A percentile compares a stretch with the other conserved stretches of the same genome.
These are phyloP conservation scores for Trichoderma afroharzianum DNA, from an alignment of 2,329 filamentous ascomycete species.

Conservation along the genomic window DNA sequence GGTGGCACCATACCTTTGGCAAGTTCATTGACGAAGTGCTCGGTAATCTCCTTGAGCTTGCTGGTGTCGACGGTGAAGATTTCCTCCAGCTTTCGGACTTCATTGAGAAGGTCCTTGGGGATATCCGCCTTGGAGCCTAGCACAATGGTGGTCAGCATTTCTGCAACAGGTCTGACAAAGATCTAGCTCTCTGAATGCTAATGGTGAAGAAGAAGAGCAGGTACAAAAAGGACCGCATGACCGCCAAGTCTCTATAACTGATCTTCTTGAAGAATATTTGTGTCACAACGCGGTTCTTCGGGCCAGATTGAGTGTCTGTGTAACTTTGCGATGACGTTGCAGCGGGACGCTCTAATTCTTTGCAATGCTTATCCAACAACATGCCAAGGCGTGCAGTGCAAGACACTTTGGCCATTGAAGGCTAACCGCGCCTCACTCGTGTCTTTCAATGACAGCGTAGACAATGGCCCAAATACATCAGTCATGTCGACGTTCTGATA, in stretches of 20 bases:
- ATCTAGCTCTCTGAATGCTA: no score
- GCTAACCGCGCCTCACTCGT: not conserved
- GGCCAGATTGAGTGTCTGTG: not conserved
- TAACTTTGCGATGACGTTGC: slow-evolving; percentile 5
- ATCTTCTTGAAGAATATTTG: not conserved
- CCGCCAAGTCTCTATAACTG: not conserved
- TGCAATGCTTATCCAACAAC: not conserved
- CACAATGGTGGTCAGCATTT: slow-evolving; percentile 22
- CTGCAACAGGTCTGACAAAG: not conserved
- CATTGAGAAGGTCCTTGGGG: slow-evolving; percentile 73
- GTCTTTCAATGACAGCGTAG: not conserved
- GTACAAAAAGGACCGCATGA: not conserved
- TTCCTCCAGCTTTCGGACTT: slow-evolving; percentile 82
- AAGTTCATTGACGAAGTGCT: slow-evolving; percentile 86
- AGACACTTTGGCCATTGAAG: not conserved
- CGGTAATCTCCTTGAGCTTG: slow-evolving; percentile 85
- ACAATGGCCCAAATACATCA: not conserved
- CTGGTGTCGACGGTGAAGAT: slow-evolving; percentile 72
- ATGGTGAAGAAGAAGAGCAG: not conserved
- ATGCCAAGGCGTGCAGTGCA: not conserved
- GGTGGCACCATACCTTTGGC: slow-evolving; percentile 62
- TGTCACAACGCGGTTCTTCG: not conserved
- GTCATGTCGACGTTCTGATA: not conserved
- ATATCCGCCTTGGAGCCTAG: slow-evolving; percentile 87
- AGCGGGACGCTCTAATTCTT: not conserved